A percentile compares a stretch with the other conserved stretches of the same genome.
Evolutionary conservation across 805 yeast genomes (phyloP).

Genomic region (Sporopachydermia lactativora): DNA sequence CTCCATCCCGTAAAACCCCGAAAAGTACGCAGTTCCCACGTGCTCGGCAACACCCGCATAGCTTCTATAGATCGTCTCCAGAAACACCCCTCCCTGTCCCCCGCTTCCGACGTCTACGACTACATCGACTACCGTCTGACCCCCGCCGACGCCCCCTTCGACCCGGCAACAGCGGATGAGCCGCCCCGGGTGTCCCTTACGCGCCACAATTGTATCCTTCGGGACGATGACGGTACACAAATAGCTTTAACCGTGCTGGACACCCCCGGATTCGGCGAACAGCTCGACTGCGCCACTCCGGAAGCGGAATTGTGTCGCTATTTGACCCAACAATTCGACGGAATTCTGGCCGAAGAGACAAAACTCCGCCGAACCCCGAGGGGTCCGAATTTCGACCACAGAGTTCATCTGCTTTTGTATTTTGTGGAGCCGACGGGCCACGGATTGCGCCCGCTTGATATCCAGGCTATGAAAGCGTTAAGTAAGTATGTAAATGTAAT

Average conservation of each 20-base stretch:
- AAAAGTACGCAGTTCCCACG: constrained; percentile 13
- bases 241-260: constrained; percentile 45
- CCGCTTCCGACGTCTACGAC: constrained; percentile 6
- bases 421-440: constrained; percentile 52
- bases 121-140: background rate
- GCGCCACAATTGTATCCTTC: constrained; percentile 37
- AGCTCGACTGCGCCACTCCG: constrained; percentile 45
- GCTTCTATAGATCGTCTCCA: constrained; percentile 7
- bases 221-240: constrained; percentile 40
- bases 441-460: constrained; percentile 54
- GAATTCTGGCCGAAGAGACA: constrained; percentile 59
- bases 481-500: constrained; percentile 67
- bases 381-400: constrained; percentile 38
- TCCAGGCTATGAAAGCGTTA: constrained; percentile 52
- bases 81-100: background rate
- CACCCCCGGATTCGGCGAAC: constrained; percentile 71
- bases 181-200: constrained; percentile 28
- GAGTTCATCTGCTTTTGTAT: constrained; percentile 69
- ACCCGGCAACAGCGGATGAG: constrained; percentile 21
- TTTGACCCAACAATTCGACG: constrained; percentile 59
- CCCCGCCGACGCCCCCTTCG: constrained; percentile 7
- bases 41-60: constrained; percentile 19
- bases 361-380: constrained; percentile 61
- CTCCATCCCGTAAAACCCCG: background rate
- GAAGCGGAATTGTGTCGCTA: constrained; percentile 38